A percentile compares a stretch with the other conserved stretches of the same genome.
phyloP scores from a whole-genome alignment of 306 rosid genomes.

The Glycyrrhiza uralensis region DNA sequence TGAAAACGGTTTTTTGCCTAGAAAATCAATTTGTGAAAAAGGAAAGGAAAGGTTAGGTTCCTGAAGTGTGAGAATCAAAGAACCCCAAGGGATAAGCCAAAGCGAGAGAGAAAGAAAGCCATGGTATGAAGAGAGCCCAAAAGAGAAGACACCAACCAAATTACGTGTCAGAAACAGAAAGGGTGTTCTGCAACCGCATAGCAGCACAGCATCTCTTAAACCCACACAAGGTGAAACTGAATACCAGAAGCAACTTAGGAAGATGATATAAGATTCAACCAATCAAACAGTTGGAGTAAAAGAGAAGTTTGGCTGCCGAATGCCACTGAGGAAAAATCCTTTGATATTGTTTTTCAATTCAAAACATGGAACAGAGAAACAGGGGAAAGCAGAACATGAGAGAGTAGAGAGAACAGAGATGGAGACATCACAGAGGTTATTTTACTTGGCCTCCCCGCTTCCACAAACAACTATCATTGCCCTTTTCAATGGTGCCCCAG shows the following conservation, averaged over 20 bases:
- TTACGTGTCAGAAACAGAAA: slow-evolving; percentile 13
- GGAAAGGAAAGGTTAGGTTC: background rate
- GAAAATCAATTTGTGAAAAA: background rate
- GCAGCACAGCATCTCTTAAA: slow-evolving; percentile 1
- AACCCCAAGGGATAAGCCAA: background rate
- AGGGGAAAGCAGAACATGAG: slow-evolving; percentile 24
- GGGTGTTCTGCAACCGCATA: slow-evolving; percentile 1
- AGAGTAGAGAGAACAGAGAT: slow-evolving; percentile 4
- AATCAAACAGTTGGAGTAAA: background rate
- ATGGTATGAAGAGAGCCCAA: slow-evolving; percentile 8
- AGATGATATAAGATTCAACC: slow-evolving; percentile 12
- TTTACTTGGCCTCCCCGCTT: slow-evolving; percentile 43
- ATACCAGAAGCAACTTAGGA: background rate
- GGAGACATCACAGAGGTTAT: slow-evolving; percentile 16
- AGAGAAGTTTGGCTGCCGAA: background rate
- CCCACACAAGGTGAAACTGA: slow-evolving; percentile 20
- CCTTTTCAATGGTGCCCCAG: slow-evolving; percentile 41
- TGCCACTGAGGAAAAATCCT: slow-evolving; percentile 19
- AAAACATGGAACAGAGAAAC: slow-evolving; percentile 25
- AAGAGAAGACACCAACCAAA: slow-evolving; percentile 2
- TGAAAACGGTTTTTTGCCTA: background rate
- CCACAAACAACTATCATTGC: slow-evolving; percentile 35
- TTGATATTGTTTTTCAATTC: background rate
- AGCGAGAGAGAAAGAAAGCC: slow-evolving; percentile 19
- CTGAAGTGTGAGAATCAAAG: slow-evolving; percentile 26